These are phyloP conservation scores for Kazachstania sp. DNA, from an alignment of 1,139 yeast genomes.

Conservation along the genomic window DNA sequence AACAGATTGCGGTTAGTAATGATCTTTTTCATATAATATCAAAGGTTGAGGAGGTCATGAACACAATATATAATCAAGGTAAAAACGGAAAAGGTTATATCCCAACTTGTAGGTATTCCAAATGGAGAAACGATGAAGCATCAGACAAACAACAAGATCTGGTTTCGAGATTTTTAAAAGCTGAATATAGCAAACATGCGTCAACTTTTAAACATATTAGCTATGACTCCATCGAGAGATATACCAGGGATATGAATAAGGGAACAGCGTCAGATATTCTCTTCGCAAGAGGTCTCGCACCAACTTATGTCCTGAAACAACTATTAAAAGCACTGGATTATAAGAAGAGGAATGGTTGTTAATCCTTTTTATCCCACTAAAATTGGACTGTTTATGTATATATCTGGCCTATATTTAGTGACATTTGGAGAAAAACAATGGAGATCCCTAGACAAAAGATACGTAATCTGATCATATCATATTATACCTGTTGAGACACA, in stretches of 20 bases:
- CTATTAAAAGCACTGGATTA: constrained; percentile 15
- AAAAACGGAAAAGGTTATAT: neutral
- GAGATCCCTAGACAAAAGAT: no score
- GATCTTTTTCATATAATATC: constrained; percentile 18
- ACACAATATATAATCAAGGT: neutral
- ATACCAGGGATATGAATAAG: constrained; percentile 27
- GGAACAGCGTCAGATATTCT: constrained; percentile 39
- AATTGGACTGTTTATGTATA: no score
- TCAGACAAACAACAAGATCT: constrained; percentile 26
- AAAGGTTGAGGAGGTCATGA: constrained; percentile 17
- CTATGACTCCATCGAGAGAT: constrained; percentile 18
- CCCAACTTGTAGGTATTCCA: constrained; percentile 21
- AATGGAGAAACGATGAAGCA: constrained; percentile 30
- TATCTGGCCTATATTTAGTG: no score
- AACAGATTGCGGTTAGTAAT: constrained; percentile 16
- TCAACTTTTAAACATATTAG: constrained; percentile 6
- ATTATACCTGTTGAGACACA: no score
- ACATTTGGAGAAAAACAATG: no score
- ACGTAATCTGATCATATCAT: no score
- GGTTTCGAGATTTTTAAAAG: constrained; percentile 14
- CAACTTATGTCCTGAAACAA: constrained; percentile 22
- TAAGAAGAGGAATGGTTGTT: neutral
- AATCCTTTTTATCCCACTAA: no score
- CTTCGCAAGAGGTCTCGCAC: constrained; percentile 35
- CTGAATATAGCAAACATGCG: constrained; percentile 9